Conservation (phyloP, 345 rosid species). For the Mallotus nudiflorus region DNA sequence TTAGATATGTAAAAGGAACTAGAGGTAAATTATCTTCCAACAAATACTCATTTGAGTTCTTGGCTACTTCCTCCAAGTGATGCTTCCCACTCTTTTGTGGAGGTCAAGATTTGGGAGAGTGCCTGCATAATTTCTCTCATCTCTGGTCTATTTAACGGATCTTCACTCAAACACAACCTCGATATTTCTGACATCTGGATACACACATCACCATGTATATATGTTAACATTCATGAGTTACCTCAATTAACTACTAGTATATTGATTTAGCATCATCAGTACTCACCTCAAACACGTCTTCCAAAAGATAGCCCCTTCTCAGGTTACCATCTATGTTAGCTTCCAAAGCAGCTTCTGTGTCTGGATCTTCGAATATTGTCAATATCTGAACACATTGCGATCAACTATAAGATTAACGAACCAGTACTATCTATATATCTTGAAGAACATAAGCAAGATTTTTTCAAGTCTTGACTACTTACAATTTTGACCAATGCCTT, state of each 20-base stretch:
- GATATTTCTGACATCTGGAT: constrained; percentile 39
- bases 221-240: too few species aligned
- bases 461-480: constrained; percentile 34
- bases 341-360: constrained; percentile 27
- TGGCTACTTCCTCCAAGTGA: constrained; percentile 22
- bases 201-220: too few species aligned
- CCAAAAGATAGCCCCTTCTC: constrained; percentile 30
- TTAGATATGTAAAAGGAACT: too few species aligned
- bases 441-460: too few species aligned
- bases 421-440: too few species aligned
- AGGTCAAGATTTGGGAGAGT: constrained; percentile 26
- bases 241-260: too few species aligned
- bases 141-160: constrained; percentile 33
- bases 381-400: constrained; percentile 25
- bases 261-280: background rate
- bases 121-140: constrained; percentile 37
- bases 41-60: constrained; percentile 5
- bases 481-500: constrained; percentile 26
- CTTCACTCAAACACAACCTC: constrained; percentile 26
- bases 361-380: constrained; percentile 19
- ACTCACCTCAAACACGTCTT: constrained; percentile 37
- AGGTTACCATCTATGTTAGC: constrained; percentile 30
- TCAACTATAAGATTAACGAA: background rate
- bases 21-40: constrained; percentile 21
- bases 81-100: constrained; percentile 33